Percentiles rank a stretch among this genome's conserved stretches.
Conservation (phyloP, 257 asterid species). For the Marsdenia floribunda region DNA sequence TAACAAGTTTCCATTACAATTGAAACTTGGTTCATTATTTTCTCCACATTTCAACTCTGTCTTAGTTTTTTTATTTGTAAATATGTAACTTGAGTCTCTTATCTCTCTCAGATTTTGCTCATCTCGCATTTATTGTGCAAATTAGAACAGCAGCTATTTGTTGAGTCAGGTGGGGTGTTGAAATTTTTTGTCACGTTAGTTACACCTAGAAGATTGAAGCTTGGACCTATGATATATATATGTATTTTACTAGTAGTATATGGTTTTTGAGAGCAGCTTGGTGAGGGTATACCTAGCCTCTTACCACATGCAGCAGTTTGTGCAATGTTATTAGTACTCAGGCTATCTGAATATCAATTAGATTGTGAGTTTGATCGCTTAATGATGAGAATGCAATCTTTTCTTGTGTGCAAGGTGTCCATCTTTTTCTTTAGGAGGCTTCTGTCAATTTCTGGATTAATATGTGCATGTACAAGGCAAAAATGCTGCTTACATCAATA, state of each 20-base stretch:
- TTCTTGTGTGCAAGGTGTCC: neutral
- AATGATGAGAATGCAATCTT: neutral
- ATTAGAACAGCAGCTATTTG: neutral
- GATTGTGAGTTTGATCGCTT: too few species aligned
- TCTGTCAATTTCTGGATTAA: conserved; percentile 2
- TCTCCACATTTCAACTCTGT: neutral
- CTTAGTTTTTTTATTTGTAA: too few species aligned
- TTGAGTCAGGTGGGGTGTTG: neutral
- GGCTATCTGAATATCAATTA: too few species aligned
- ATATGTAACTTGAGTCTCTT: neutral
- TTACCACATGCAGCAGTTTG: neutral
- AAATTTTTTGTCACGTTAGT: neutral
- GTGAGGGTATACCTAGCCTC: neutral
- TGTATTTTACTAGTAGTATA: neutral
- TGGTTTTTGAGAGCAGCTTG: neutral
- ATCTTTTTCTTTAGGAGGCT: neutral
- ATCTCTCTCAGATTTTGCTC: neutral
- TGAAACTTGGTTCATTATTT: neutral
- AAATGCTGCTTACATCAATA: neutral
- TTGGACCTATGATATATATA: neutral
- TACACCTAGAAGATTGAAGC: neutral
- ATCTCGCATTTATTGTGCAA: too few species aligned
- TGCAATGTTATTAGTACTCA: too few species aligned
- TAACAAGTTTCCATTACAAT: neutral
- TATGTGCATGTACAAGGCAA: neutral